Base-by-base conservation (phyloP, 371 early-diverging fungal species). In the Nematocida sp. region DNA sequence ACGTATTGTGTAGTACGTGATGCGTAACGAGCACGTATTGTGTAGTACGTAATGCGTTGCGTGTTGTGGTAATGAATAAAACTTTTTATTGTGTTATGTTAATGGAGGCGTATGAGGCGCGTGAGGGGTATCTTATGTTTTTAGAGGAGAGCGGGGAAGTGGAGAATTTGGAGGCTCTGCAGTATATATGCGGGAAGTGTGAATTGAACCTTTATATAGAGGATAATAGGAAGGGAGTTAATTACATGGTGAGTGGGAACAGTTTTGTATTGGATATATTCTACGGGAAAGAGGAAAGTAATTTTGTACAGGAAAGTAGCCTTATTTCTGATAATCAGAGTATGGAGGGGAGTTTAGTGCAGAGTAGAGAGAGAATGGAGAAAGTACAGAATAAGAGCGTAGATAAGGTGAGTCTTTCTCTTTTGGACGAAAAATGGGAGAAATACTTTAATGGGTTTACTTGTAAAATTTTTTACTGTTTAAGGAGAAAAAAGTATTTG, bases 231-330 rank as follows among this genome's bases (percentile, higher is more conserved):
- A 48, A 36, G 20, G 45, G 42, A 1, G 35, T 35, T 3, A 59
- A 71, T 39, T 71, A 71, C 55, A 71, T 71, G 61, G 35, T 71
- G 28, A 71, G 75, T 33, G 75, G 75, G 23, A 59, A 61, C 16
- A 63, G 47, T 9, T 71, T 71, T 61, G 75, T 71, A 13, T 57
- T 71, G 13, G 75, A 71, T 53, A 59, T 71, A 16, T 51, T 71
- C 63, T 71, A 71, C 36, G 39, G 38, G 18, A 67, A 42, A 38
- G 75, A 60, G 45, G 75, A 61, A 71, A 57, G 30, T 25, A 51
- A 50, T 2, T 1, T 11, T 16, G 16, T 47, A 2, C 0, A 16
- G 4, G 63, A 61, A n/a, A 59, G 59, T 2, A 28, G 35, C 25
- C 36, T 26, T n/a, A 35, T 36, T 45, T 45, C 63, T 5, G 75